Conservation (phyloP, 768 basidiomycete genomes). For the Floccularia luteovirens region DNA sequence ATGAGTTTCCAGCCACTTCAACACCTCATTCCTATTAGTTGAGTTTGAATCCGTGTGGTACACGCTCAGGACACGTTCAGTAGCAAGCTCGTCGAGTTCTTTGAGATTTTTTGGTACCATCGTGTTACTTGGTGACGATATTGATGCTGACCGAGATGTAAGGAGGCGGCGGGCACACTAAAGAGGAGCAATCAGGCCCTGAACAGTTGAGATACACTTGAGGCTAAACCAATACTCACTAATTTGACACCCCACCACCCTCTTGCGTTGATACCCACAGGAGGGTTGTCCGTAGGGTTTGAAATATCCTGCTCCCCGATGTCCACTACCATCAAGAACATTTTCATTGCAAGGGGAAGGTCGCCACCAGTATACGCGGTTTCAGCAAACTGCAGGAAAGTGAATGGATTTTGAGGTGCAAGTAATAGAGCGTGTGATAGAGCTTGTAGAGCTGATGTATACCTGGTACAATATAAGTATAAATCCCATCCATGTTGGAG, state of each 20-base stretch:
- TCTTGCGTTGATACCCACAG: conserved; percentile 51
- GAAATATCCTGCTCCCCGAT: conserved; percentile 61
- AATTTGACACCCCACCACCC: conserved; percentile 85
- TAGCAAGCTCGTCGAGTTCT: conserved; percentile 63
- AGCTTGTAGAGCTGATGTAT: conserved; percentile 63
- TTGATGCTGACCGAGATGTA: conserved; percentile 25
- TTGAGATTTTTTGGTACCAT: conserved; percentile 46
- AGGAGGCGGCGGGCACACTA: conserved; percentile 59
- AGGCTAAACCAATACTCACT: conserved; percentile 36
- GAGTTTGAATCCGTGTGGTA: conserved; percentile 45
- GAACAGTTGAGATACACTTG: background rate
- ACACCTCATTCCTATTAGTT: conserved; percentile 34
- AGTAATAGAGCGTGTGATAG: conserved; percentile 78
- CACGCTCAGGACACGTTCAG: conserved; percentile 57
- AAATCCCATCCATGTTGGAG: background rate
- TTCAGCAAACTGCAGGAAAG: conserved; percentile 79
- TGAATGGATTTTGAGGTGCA: conserved; percentile 81
- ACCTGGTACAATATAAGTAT: conserved; percentile 34
- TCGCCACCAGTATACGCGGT: conserved; percentile 79
- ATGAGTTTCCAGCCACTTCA: conserved; percentile 30
- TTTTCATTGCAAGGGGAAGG: conserved; percentile 67
- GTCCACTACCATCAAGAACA: conserved; percentile 72
- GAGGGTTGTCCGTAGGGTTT: conserved; percentile 28
- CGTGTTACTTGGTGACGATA: conserved; percentile 49
- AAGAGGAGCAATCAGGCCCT: background rate